Base-by-base conservation (phyloP, 2,329 filamentous ascomycete species). In the Botrytis paeoniae region DNA sequence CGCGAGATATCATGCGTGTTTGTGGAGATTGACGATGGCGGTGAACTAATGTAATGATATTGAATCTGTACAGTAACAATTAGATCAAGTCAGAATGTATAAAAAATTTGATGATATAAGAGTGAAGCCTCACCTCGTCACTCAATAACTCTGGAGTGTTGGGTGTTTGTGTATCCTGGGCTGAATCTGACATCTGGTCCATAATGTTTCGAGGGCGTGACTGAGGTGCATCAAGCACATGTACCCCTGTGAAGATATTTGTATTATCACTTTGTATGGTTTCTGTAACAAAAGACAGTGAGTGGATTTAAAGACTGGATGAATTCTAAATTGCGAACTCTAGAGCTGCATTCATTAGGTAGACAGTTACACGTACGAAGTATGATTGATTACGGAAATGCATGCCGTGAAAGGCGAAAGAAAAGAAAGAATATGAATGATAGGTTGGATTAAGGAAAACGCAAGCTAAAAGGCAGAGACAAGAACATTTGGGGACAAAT, bases 1-100 rank as follows among this genome's bases (percentile, higher is more conserved):
- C 74, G 66, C 60, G 66, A 70, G 45, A 71, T 75, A 70, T 75
- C 74, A 73, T 75, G 73, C 35, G 74, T 75, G 65, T 68, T 68
- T 39, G 71, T 69, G 54, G 71, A 72, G 63, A 72, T 72, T 37
- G 63, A 61, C 41, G 63, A 72, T 60, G 71, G 71, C 63, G 71
- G 71, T 72, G 70, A 66, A 39, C 70, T 72, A 51, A 66, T 59
- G 35, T 29, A 66, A 45, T 71, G 41, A 35, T 60, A 68, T 72
- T 60, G 18, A 59, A 54, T 59, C 29, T 72, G 57, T 43, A 54
- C n/a, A 18, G 51, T 4, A 29, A 51, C 48, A 51, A 54, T 66
- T 18, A 37, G 29, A 48, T 68, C 62, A 66, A 43, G 61, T 72
- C 70, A 39, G 29, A 64, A 65, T 29, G 43, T 29, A 57, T 45